Conservation (phyloP, 208 protist genomes). For the Crithidia bombi region DNA sequence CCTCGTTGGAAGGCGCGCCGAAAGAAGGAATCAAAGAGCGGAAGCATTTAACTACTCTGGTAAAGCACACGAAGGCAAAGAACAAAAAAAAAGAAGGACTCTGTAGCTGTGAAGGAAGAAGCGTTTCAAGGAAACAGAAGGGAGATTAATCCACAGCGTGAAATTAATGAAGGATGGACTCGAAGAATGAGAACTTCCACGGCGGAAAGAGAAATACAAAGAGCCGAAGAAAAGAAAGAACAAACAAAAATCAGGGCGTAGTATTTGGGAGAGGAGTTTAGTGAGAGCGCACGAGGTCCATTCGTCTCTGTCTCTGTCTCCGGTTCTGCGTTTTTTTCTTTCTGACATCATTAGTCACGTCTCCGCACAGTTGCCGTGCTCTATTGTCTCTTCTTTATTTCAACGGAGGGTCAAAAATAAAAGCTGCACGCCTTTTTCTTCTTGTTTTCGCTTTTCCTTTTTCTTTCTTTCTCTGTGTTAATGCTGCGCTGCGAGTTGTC, state of each 20-base stretch:
- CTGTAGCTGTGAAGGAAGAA: constrained; percentile 1
- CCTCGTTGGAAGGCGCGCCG: background rate
- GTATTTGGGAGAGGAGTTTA: too few species aligned
- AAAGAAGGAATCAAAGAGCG: background rate
- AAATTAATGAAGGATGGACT: constrained; percentile 4
- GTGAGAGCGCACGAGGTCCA: background rate
- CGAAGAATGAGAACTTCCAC: background rate
- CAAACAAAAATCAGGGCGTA: background rate
- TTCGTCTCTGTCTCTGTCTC: background rate
- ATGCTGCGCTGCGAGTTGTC: constrained; percentile 7
- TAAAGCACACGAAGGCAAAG: too few species aligned
- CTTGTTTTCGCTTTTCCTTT: constrained; percentile 12
- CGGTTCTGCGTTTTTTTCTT: too few species aligned
- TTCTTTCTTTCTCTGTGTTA: constrained; percentile 17
- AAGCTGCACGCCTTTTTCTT: constrained; percentile 11
- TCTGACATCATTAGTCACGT: too few species aligned
- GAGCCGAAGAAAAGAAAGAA: background rate
- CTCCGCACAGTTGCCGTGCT: background rate
- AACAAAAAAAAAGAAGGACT: constrained; percentile 4
- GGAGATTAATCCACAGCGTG: background rate
- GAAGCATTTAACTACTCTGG: constrained; percentile 2
- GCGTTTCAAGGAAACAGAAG: too few species aligned
- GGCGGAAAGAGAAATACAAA: too few species aligned
- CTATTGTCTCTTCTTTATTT: background rate
- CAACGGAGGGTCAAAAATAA: too few species aligned